Conservation (phyloP, 192 early-diverging fungal species). For the Coemansia sp. region DNA sequence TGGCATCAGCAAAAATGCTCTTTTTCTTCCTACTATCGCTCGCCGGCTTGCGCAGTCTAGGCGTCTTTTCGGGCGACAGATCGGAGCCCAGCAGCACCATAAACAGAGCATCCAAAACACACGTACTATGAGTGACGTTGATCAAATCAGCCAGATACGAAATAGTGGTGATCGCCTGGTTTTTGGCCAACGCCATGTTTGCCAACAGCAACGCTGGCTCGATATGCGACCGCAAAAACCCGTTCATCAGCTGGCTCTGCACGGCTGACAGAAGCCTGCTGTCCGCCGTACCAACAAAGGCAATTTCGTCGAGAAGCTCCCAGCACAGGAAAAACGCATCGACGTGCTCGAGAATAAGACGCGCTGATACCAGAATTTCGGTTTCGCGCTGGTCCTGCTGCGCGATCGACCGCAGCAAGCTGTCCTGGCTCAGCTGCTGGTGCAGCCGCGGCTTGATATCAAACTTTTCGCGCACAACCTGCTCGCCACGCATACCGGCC, state of each 20-base stretch:
- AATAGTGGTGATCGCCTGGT: conserved; percentile 41
- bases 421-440: conserved; percentile 15
- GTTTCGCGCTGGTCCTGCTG: conserved; percentile 36
- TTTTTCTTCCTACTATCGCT: not conserved
- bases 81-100: conserved; percentile 39
- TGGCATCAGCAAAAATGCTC: not conserved
- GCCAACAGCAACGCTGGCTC: conserved; percentile 33
- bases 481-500: not conserved
- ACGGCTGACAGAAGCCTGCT: conserved; percentile 22
- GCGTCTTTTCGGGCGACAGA: conserved; percentile 32
- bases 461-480: not conserved
- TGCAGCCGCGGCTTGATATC: conserved; percentile 17
- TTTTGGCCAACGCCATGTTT: conserved; percentile 15
- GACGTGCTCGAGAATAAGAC: conserved; percentile 26
- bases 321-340: conserved; percentile 51
- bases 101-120: conserved; percentile 46
- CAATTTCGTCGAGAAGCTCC: conserved; percentile 51
- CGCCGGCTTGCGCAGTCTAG: not conserved
- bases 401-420: conserved; percentile 17
- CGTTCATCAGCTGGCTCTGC: conserved; percentile 39
- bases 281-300: conserved; percentile 10
- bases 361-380: conserved; percentile 17
- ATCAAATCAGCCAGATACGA: conserved; percentile 46
- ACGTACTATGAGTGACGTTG: conserved; percentile 27
- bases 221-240: conserved; percentile 42